A percentile compares a stretch with the other conserved stretches of the same genome.
Conservation (phyloP, 768 basidiomycete species). For the Termitomyces sp. region DNA sequence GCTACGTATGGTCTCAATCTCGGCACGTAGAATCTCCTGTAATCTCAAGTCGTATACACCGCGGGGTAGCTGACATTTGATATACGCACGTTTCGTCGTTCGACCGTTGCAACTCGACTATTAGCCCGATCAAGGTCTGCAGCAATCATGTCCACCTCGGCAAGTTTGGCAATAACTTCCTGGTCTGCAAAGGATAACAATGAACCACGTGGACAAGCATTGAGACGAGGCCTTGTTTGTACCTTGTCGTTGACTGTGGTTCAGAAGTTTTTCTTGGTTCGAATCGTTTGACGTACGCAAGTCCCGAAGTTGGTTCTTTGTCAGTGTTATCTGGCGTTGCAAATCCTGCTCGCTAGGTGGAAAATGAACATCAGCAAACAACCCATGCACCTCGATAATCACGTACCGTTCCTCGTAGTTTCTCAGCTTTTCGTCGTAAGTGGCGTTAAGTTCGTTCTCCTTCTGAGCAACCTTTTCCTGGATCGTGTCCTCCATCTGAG, state of each 20-base stretch:
- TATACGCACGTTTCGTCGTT: conserved; percentile 78
- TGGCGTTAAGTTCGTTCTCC: conserved; percentile 95
- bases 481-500: conserved; percentile 91
- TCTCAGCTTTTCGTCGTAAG: conserved; percentile 91
- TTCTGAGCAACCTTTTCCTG: conserved; percentile 86
- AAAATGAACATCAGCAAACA: not conserved
- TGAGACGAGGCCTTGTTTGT: conserved; percentile 1
- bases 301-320: conserved; percentile 85
- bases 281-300: conserved; percentile 88
- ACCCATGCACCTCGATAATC: not conserved
- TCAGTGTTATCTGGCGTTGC: conserved; percentile 84
- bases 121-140: conserved; percentile 96
- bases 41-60: not conserved
- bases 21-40: conserved; percentile 91
- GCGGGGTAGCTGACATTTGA: not conserved
- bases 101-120: conserved; percentile 85
- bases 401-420: conserved; percentile 94
- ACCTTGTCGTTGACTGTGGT: conserved; percentile 91
- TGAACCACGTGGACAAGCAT: not conserved
- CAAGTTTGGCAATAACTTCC: conserved; percentile 83
- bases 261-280: conserved; percentile 87
- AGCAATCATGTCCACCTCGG: conserved; percentile 92
- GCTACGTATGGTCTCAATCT: conserved; percentile 85
- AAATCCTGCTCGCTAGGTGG: conserved; percentile 80
- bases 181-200: conserved; percentile 52